phyloP scores from a whole-genome alignment of 495 filamentous ascomycete species.

The Jackrogersella minutella region DNA sequence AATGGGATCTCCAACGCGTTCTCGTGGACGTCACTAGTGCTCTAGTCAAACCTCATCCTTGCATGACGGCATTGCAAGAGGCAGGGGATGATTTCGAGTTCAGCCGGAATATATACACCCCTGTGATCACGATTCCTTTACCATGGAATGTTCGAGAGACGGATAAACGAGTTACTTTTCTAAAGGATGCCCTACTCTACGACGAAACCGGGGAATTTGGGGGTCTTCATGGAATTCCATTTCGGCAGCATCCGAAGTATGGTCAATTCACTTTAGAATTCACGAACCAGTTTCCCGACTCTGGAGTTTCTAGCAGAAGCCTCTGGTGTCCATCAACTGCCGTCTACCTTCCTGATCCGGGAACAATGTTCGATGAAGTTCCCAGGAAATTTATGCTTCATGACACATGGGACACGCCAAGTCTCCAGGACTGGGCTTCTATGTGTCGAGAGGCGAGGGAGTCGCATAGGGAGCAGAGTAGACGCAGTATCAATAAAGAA shows the following conservation, averaged over 20 bases:
- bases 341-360: background rate
- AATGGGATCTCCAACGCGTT: background rate
- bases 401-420: background rate
- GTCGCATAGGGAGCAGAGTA: background rate
- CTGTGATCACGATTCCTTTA: background rate
- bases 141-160: background rate
- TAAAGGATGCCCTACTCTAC: background rate
- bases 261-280: constrained; percentile 1
- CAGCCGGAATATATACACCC: background rate
- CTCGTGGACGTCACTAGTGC: background rate
- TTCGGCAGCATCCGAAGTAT: background rate
- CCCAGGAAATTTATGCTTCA: background rate
- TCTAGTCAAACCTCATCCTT: background rate
- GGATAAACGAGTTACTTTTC: background rate
- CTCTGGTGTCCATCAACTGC: constrained; percentile 1
- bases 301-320: background rate
- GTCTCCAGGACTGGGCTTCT: background rate
- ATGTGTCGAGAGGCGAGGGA: background rate
- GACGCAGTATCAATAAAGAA: background rate
- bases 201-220: background rate
- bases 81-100: background rate
- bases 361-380: background rate
- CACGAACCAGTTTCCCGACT: background rate
- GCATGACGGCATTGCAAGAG: background rate
- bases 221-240: background rate